Evolutionary conservation across 257 asterid genomes (phyloP), one percentile per base, ranked within the genome.

Genomic region (Solanum chilense): DNA sequence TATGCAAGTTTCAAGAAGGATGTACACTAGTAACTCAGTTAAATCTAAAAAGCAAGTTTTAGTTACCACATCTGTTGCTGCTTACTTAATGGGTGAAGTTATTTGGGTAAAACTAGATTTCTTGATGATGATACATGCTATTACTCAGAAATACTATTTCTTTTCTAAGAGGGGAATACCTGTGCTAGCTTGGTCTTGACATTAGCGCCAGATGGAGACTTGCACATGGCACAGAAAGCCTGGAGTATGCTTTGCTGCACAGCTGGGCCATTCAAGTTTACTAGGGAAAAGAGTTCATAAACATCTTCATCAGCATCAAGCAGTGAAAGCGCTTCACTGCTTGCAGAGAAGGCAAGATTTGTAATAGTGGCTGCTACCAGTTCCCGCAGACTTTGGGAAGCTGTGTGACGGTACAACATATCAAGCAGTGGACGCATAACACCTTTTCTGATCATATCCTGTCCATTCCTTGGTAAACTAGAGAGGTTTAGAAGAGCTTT

Each of bases 271-370:
- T 91, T 86, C 68, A 89, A 84, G 86, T 81, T 86, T 88, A 93
- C 90, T 88, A 93, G 89, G 39, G 93, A 87, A 88, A 91, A 94
- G 15, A 94, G 91, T 84, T 86, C 88, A 52, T 86, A 78, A n/a
- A 91, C 87, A 58, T 94, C 97, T 45, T 94, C 95, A 9, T 89
- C 92, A 52, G 91, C 85, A 80, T 93, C 97, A 89, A 94, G 85
- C 89, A 93, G 75, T 23, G 87, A 87, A 82, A 92, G 90, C 23
- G 69, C 73, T 20, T 64, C 88, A 64, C 85, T 90, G 87, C 86
- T 85, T 73, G 92, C 73, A 45, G 94, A 90, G 69, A 76, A 23
- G 82, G 95, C 93, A 73, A 94, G 97, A 88, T 91, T 85, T 56
- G 78, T 90, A 76, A 94, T 86, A 76, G 90, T 91, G 64, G 91